Evolutionary conservation across 192 early-diverging fungal species (phyloP).

Genomic region (Irineochytrium annulatum): DNA sequence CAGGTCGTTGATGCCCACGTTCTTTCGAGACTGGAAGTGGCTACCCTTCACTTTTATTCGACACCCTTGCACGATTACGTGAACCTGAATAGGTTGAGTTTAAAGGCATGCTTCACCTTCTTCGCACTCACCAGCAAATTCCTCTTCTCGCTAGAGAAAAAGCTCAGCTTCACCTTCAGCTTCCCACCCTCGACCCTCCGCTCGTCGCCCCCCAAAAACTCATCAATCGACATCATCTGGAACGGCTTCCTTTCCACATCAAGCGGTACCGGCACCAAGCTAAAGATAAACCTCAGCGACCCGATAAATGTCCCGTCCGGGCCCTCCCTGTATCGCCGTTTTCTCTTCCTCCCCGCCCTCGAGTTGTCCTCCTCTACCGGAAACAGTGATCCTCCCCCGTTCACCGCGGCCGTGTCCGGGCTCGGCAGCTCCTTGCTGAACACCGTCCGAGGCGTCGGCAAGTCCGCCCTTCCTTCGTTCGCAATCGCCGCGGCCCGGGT

Average conservation of each 20-base stretch:
- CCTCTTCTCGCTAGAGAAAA: slow-evolving; percentile 28
- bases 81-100: neutral
- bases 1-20: slow-evolving; percentile 40
- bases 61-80: slow-evolving; percentile 20
- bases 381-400: no score
- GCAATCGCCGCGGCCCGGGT: no score
- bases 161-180: slow-evolving; percentile 19
- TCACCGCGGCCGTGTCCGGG: no score
- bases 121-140: slow-evolving; percentile 27
- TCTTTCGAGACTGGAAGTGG: neutral
- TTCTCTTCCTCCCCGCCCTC: neutral
- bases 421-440: no score
- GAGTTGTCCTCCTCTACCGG: no score
- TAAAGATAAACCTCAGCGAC: neutral
- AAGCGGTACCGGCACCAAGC: neutral
- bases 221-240: neutral
- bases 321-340: neutral
- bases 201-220: slow-evolving; percentile 9
- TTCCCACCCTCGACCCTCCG: neutral
- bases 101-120: neutral
- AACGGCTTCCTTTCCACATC: slow-evolving; percentile 5
- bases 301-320: slow-evolving; percentile 3
- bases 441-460: no score
- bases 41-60: slow-evolving; percentile 1
- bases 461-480: no score